phyloP scores from a whole-genome alignment of 768 basidiomycete species.

The Russula earlei region DNA sequence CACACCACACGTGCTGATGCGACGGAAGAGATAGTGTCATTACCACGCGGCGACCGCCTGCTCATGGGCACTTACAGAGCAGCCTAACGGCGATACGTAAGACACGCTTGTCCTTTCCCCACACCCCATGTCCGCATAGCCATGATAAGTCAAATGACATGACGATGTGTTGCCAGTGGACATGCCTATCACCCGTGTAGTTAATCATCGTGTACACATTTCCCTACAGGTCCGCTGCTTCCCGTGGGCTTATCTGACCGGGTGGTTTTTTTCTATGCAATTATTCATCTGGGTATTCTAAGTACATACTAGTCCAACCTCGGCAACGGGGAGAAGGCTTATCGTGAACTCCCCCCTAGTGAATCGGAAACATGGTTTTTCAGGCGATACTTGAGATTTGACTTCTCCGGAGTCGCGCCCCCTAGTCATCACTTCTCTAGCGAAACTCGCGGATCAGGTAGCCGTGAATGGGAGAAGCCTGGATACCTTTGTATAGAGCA shows the following conservation, averaged over 20 bases:
- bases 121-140: background rate
- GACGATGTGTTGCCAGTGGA: background rate
- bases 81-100: conserved; percentile 2
- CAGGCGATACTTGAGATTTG: background rate
- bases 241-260: background rate
- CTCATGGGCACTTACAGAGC: background rate
- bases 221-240: background rate
- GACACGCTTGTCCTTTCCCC: background rate
- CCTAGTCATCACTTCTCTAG: background rate
- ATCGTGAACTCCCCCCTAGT: background rate
- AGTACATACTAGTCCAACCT: background rate
- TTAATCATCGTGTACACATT: background rate
- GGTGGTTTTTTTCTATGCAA: background rate
- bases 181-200: conserved; percentile 8
- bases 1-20: conserved; percentile 9
- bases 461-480: conserved; percentile 1
- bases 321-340: background rate
- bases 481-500: background rate
- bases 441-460: background rate
- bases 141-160: background rate
- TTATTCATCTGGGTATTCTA: background rate
- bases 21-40: conserved; percentile 1
- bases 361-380: background rate
- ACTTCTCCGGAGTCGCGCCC: background rate
- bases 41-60: conserved; percentile 6